Percentiles rank a stretch among this genome's conserved stretches.
phyloP scores from a whole-genome alignment of 805 yeast genomes.

The Pichia cephalocereana region DNA sequence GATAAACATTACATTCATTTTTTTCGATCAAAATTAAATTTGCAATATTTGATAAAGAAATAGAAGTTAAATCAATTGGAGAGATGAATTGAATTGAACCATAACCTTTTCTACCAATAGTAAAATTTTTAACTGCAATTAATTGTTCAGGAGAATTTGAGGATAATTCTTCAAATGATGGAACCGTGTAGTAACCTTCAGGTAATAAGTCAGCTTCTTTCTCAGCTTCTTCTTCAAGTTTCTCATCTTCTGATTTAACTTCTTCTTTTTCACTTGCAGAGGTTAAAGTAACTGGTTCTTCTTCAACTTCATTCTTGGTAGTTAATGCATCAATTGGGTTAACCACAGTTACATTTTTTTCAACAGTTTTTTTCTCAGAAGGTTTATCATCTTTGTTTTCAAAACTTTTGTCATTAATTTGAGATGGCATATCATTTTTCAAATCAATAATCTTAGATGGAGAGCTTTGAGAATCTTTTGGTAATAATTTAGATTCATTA shows the following conservation, averaged over 20 bases:
- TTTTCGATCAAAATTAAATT: slow-evolving; percentile 51
- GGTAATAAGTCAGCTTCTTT: slow-evolving; percentile 17
- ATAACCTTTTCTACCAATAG: slow-evolving; percentile 67
- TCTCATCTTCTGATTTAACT: too few species aligned
- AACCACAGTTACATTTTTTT: background rate
- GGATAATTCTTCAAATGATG: slow-evolving; percentile 56
- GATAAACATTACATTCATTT: slow-evolving; percentile 61
- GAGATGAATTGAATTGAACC: slow-evolving; percentile 70
- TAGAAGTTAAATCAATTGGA: slow-evolving; percentile 76
- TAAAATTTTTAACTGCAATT: slow-evolving; percentile 52
- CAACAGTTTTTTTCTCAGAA: background rate
- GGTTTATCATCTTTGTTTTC: background rate
- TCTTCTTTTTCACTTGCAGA: background rate
- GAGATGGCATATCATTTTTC: slow-evolving; percentile 11
- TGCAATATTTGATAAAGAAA: slow-evolving; percentile 59
- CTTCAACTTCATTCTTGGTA: background rate
- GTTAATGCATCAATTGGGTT: background rate
- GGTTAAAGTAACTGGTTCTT: background rate
- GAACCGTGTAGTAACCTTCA: slow-evolving; percentile 83
- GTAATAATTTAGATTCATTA: slow-evolving; percentile 16
- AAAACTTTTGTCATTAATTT: background rate
- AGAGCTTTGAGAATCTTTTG: background rate
- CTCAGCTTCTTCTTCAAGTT: background rate
- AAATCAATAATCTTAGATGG: slow-evolving; percentile 27
- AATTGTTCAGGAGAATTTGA: slow-evolving; percentile 53